A percentile compares a stretch with the other conserved stretches of the same genome.
Conservation (phyloP, 805 yeast genomes). For the Nakazawaea anatomiae region DNA sequence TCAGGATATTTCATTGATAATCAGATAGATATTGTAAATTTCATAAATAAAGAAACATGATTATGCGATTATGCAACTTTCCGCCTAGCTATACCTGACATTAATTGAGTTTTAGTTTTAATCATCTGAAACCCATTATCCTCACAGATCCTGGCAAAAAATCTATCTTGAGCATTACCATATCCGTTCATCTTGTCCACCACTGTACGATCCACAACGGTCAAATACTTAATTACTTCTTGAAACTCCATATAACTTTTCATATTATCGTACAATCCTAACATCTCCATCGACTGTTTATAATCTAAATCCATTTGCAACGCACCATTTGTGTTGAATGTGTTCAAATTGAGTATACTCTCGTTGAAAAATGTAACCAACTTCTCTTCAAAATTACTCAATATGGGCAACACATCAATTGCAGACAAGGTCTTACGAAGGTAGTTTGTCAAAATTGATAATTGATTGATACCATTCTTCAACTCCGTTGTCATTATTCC, state of each 20-base stretch:
- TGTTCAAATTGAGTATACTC: slow-evolving; percentile 7
- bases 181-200: not conserved
- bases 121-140: not conserved
- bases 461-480: not conserved
- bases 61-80: not conserved
- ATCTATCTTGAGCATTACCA: not conserved
- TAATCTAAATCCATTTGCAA: slow-evolving; percentile 4
- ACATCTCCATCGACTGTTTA: not conserved
- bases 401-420: slow-evolving; percentile 5
- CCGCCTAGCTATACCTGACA: slow-evolving; percentile 4
- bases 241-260: not conserved
- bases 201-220: not conserved
- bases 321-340: slow-evolving; percentile 3
- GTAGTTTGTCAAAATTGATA: not conserved
- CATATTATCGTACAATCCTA: not conserved
- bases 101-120: not conserved
- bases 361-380: slow-evolving; percentile 9
- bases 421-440: slow-evolving; percentile 2
- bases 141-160: not conserved
- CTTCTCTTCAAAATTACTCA: slow-evolving; percentile 5
- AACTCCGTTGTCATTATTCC: not conserved
- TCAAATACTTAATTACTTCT: not conserved
- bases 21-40: too few relatives aligned
- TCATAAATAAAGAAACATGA: too few relatives aligned
- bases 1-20: not conserved